Evolutionary conservation across 768 basidiomycete species (phyloP).

Genomic region (Hericium rajendrae): DNA sequence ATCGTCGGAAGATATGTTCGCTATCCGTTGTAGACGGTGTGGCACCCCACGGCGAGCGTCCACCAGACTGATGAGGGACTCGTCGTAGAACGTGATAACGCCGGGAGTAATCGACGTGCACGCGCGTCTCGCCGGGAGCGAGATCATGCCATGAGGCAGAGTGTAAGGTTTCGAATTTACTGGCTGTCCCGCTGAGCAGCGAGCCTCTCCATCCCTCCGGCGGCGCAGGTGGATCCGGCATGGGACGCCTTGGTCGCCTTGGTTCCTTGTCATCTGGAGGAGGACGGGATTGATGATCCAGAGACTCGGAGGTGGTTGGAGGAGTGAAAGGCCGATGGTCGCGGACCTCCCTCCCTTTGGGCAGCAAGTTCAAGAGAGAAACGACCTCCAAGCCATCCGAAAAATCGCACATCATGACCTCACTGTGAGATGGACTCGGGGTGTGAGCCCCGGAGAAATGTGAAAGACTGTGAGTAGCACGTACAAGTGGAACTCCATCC

Average conservation of each 20-base stretch:
- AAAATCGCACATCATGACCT: conserved; percentile 10
- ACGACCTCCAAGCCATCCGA: conserved; percentile 6
- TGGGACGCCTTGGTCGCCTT: background rate
- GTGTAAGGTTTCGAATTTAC: conserved; percentile 3
- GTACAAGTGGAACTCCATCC: conserved; percentile 19
- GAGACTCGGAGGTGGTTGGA: no score
- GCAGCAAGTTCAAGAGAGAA: background rate
- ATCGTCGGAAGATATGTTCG: conserved; percentile 20
- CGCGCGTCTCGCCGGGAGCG: conserved; percentile 27
- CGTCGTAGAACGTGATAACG: conserved; percentile 30
- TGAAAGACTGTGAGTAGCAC: background rate
- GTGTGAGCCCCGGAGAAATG: conserved; percentile 18
- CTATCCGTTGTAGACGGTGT: conserved; percentile 24
- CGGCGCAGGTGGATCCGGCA: background rate
- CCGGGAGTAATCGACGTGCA: conserved; percentile 25
- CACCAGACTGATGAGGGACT: conserved; percentile 21
- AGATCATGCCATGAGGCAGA: conserved; percentile 23
- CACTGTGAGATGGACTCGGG: background rate
- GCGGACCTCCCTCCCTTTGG: no score
- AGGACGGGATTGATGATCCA: no score
- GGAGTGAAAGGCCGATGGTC: no score
- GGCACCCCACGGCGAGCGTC: conserved; percentile 15
- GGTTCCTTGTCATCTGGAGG: background rate
- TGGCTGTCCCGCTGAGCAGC: background rate
- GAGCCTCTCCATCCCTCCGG: conserved; percentile 2